Base-by-base conservation (phyloP, 345 rosid genomes). In the Garcia nutans region DNA sequence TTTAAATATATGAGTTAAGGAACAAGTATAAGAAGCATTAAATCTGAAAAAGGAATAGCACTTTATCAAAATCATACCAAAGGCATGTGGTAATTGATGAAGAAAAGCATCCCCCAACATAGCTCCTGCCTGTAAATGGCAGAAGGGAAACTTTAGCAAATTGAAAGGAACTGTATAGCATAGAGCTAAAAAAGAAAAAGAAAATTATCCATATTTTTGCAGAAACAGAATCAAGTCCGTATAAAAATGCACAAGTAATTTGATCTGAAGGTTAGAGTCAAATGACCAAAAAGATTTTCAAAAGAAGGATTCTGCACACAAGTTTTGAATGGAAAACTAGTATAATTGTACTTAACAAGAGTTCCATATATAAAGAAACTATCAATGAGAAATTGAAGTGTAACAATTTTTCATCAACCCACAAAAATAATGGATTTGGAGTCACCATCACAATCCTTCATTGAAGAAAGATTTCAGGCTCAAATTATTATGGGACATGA, bases 51-150 rank as follows among this genome's bases (percentile, higher is more conserved):
- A 45, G 11, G 23, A 26, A 70, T 20, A 50, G 13, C 45, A 57
- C n/a, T 16, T 56, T 31, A 70, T 60, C 56, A 69, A 76, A 57
- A 49, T 68, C 82, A 76, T 93, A 96, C 99, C 99, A 87, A 96
- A 96, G 74, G 99, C 97, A 88, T 92, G 98, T 0, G 99, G 99
- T 83, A 96, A 84, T 74, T 95, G 99, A 82, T 95, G 99, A 86
- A 95, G 99, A 84, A 96, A 96, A 73, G 98, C 97, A 92, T 96
- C 99, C 68, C 99, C 99, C 67, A 96, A 78, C 98, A 96, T 96
- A 69, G 99, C 98, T 78, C 99, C 98, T 68, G 98, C 99, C 99
- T 93, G 80, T 44, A 80, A 83, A 77, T 16, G 58, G 66, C 54
- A 76, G 31, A 71, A 64, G 15, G 42, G 44, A 62, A 76, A 41